Base-by-base conservation (phyloP, 2,329 filamentous ascomycete species). In the Macrophomina tecta region DNA sequence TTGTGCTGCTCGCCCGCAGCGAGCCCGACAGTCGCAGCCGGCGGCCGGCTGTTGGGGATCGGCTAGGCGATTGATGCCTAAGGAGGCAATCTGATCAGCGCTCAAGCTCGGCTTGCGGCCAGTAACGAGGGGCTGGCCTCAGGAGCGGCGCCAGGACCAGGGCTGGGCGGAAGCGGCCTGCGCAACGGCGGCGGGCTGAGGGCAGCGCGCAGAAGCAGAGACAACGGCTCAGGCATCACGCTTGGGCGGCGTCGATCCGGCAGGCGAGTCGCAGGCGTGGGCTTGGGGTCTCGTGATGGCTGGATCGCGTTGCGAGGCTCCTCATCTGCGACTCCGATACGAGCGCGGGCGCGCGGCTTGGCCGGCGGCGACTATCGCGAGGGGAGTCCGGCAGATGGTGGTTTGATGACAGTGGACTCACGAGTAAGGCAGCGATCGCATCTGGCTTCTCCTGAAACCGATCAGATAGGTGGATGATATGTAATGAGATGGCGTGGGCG, bases 41-140 rank as follows among this genome's bases (percentile, higher is more conserved):
- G 36, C 18, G 42, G 53, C 36, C 53, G 53, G 34, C 18, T 38
- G 60, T 38, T 30, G 30, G 62, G 38, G 62, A 64, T 64, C 49
- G 62, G 51, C 62, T 64, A 49, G 60, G 16, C 8, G 49, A 36
- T 64, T 52, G 62, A 64, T 64, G 62, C 62, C 62, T 55, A 46
- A 64, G 49, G 62, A 46, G 62, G 62, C 62, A 64, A 64, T 52
- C 62, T 64, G 62, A 64, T 64, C 62, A 64, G 38, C 62, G 48
- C 40, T 34, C 56, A 11, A 46, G 56, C 56, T 61, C 56, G 56
- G 56, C 40, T 46, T n/a, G 36, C 36, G 38, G 18, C 53, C 53
- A 58, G 14, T 58, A 14, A 61, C 56, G 56, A 61, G 40, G 56
- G 40, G 56, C 56, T 46, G 56, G 40, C 40, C 40, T 61, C 56